Conservation (phyloP, 2,329 filamentous ascomycete species). For the Capronia coronata region DNA sequence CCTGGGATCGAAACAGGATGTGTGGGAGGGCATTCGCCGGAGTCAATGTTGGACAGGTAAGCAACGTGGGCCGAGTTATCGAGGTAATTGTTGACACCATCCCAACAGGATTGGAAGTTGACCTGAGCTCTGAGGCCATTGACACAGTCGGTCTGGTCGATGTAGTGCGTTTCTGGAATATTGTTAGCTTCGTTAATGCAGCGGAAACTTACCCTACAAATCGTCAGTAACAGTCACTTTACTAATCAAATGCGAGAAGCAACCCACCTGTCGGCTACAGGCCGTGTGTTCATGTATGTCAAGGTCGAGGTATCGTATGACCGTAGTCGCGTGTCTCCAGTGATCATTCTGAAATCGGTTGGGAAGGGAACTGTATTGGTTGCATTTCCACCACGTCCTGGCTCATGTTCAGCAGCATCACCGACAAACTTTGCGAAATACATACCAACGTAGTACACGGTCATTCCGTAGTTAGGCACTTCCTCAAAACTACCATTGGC, state of each 20-base stretch:
- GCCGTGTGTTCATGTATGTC: conserved; percentile 43
- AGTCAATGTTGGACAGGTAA: conserved; percentile 70
- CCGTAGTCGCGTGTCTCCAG: conserved; percentile 62
- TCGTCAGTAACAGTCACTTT: conserved; percentile 1
- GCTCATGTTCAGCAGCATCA: conserved; percentile 32
- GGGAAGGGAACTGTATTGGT: conserved; percentile 67
- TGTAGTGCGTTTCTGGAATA: conserved; percentile 62
- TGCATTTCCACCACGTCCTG: conserved; percentile 37
- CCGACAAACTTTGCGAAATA: conserved; percentile 8
- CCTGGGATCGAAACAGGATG: conserved; percentile 64
- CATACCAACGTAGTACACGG: conserved; percentile 29
- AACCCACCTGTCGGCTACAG: conserved; percentile 63
- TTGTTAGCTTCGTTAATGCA: conserved; percentile 61
- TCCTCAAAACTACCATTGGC: conserved; percentile 46
- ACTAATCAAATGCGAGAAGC: conserved; percentile 67
- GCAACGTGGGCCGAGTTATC: conserved; percentile 61
- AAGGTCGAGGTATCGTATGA: conserved; percentile 23
- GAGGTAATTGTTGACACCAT: conserved; percentile 57
- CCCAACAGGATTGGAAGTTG: conserved; percentile 87
- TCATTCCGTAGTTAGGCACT: conserved; percentile 45
- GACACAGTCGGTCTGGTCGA: conserved; percentile 65
- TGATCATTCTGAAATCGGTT: conserved; percentile 70
- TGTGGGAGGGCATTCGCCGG: conserved; percentile 65
- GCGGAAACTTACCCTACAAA: conserved; percentile 67
- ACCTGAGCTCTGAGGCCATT: conserved; percentile 76